Evolutionary conservation across 257 asterid genomes (phyloP).

Genomic region (Apocynum venetum): DNA sequence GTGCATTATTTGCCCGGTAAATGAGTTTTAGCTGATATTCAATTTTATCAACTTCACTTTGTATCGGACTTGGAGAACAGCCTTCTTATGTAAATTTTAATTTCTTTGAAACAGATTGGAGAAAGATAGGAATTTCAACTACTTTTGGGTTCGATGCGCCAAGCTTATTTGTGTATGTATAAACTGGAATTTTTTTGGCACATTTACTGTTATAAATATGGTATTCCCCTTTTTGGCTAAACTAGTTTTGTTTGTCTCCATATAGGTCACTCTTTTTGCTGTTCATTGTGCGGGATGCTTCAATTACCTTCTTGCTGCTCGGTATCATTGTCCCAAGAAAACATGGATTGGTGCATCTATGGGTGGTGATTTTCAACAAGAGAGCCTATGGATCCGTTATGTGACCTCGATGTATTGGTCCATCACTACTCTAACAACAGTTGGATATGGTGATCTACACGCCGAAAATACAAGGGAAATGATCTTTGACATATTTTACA

Average conservation of each 20-base stretch:
- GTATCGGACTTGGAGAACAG: background rate
- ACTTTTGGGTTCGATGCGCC: constrained; percentile 83
- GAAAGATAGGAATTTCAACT: constrained; percentile 83
- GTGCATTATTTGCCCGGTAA: constrained; percentile 80
- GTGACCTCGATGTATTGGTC: constrained; percentile 90
- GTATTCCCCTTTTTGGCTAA: background rate
- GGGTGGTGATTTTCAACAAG: constrained; percentile 40
- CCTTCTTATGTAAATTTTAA: background rate
- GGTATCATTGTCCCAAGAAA: constrained; percentile 45
- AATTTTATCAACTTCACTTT: background rate
- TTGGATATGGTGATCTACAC: constrained; percentile 95
- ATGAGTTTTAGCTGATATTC: background rate
- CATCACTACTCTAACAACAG: constrained; percentile 89
- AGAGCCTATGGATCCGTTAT: constrained; percentile 74
- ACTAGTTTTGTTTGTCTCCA: constrained; percentile 6
- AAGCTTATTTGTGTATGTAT: constrained; percentile 83
- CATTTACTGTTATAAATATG: background rate
- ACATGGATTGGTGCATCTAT: constrained; percentile 91
- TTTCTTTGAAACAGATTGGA: constrained; percentile 58
- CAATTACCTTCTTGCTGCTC: constrained; percentile 75
- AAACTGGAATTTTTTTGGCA: background rate
- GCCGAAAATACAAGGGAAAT: constrained; percentile 82
- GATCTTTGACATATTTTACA: constrained; percentile 75
- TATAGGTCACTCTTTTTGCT: constrained; percentile 86
- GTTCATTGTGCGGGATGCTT: constrained; percentile 98